Evolutionary conservation across 1,139 yeast genomes (phyloP), one percentile per base, ranked within the genome.

Genomic region (Debaryomyces nepalensis): DNA sequence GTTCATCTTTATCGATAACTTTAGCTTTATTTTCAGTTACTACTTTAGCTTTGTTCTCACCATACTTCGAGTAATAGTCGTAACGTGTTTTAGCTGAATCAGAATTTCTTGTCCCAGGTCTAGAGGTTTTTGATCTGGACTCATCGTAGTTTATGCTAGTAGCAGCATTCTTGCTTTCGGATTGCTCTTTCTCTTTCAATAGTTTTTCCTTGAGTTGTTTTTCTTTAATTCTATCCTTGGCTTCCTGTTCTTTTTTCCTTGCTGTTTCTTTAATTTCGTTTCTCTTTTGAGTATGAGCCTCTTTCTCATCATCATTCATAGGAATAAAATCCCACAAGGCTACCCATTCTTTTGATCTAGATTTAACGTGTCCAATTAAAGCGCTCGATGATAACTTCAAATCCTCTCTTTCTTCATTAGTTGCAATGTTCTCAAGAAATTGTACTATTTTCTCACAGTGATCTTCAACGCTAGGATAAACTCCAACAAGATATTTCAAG

Each of bases 381-480:
- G 97, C 95, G 54, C 79, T 81, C 0, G 91, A 82, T 1, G 96
- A 84, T 27, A 90, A 69, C 54, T 82, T 86, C 56, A 91, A 75
- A 62, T 91, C 98, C 44, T 87, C 95, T 46, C 97, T 77, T 3
- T 67, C 59, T 53, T 91, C 98, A 1, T 63, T 59, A 2, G 58
- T 50, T 8, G 79, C 61, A 26, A 87, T 77, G 1, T 61, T 53
- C 31, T 77, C 73, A 37, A 90, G 68, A 4, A 75, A 66, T 14
- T 65, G 68, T 4, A 75, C 65, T 6, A 88, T 61, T 8, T 59
- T 50, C 45, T 80, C 81, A 34, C 93, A 84, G 44, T 87, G 95
- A 30, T 78, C 81, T 41, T 81, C 83, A 20, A 88, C 79, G 10
- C 71, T 68, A 0, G 97, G 97, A 57, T 82, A 88, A 6, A 78